Percentiles rank a stretch among this genome's conserved stretches.
Conservation (phyloP, 371 early-diverging fungal species). For the Apophysomyces variabilis region DNA sequence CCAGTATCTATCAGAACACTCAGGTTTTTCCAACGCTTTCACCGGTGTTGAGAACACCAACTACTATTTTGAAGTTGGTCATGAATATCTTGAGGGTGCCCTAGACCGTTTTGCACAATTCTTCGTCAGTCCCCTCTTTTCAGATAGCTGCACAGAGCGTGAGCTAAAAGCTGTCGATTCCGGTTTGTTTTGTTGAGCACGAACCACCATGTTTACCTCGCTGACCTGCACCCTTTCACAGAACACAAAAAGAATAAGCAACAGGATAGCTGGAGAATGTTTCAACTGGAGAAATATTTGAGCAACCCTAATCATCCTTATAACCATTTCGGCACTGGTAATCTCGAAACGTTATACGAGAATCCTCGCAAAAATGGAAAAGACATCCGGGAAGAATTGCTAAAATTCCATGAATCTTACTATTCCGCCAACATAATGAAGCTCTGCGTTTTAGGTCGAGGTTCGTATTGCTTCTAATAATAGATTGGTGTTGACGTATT, state of each 20-base stretch:
- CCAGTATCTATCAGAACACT: constrained; percentile 85
- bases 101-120: constrained; percentile 97
- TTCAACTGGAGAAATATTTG: constrained; percentile 82
- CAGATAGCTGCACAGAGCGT: constrained; percentile 85
- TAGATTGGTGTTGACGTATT: not conserved
- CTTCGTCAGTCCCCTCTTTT: constrained; percentile 90
- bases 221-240: constrained; percentile 13
- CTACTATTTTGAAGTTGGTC: constrained; percentile 94
- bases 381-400: constrained; percentile 82
- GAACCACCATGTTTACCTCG: not conserved
- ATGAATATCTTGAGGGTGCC: constrained; percentile 86
- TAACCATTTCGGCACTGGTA: constrained; percentile 86
- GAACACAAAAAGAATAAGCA: constrained; percentile 95
- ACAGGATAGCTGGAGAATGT: constrained; percentile 84
- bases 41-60: constrained; percentile 91
- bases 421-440: constrained; percentile 97
- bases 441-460: constrained; percentile 88
- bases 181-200: constrained; percentile 34
- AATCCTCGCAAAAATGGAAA: constrained; percentile 73
- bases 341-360: constrained; percentile 81
- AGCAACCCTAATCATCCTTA: constrained; percentile 84
- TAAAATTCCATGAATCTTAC: constrained; percentile 87
- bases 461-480: constrained; percentile 22
- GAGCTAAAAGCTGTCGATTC: constrained; percentile 95
- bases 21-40: constrained; percentile 96